Evolutionary conservation across 257 asterid genomes (phyloP).

Genomic region (Solanum chilense): DNA sequence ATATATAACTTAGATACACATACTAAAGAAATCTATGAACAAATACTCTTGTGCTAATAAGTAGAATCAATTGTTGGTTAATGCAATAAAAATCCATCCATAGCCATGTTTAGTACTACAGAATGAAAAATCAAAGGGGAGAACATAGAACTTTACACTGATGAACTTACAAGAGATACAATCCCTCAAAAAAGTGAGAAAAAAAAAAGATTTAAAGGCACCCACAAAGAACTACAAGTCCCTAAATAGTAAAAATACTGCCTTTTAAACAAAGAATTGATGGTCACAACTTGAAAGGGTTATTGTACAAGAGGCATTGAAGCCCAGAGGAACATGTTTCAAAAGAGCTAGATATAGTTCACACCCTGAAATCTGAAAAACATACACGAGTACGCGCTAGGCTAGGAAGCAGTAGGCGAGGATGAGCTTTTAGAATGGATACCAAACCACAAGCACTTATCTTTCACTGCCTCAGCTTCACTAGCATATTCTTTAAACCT

Average conservation of each 20-base stretch:
- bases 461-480: slow-evolving; percentile 84
- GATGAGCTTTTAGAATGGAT: slow-evolving; percentile 55
- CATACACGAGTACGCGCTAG: slow-evolving; percentile 9
- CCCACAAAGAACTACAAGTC: slow-evolving; percentile 4
- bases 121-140: neutral
- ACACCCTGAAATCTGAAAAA: slow-evolving; percentile 21
- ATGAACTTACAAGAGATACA: neutral
- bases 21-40: neutral
- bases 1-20: neutral
- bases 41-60: neutral
- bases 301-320: slow-evolving; percentile 32
- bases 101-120: neutral
- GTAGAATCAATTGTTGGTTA: neutral
- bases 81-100: neutral
- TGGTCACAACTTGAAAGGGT: slow-evolving; percentile 12
- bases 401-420: slow-evolving; percentile 40
- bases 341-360: slow-evolving; percentile 21
- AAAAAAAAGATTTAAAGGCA: neutral
- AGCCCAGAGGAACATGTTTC: slow-evolving; percentile 8
- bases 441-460: slow-evolving; percentile 83
- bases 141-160: slow-evolving; percentile 2
- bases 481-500: slow-evolving; percentile 74
- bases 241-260: slow-evolving; percentile 1
- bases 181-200: neutral
- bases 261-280: slow-evolving; percentile 28